Evolutionary conservation across 2,329 filamentous ascomycete species (phyloP).

Genomic region (Fusarium abutilonis): DNA sequence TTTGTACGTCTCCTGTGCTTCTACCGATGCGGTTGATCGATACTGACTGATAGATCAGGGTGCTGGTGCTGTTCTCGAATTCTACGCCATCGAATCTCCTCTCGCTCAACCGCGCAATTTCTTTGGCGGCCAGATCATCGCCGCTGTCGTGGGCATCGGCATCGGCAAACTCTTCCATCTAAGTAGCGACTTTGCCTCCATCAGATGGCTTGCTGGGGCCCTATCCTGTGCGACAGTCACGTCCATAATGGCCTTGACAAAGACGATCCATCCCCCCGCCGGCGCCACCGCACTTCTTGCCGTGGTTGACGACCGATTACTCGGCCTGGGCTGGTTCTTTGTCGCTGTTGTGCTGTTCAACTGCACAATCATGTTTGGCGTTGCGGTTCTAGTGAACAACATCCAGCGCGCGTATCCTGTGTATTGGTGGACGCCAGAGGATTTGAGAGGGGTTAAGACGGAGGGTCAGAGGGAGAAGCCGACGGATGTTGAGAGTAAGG

Average conservation of each 20-base stretch:
- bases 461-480: conserved; percentile 7
- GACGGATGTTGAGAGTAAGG: conserved; percentile 33
- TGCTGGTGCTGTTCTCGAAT: conserved; percentile 79
- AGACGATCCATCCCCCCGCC: conserved; percentile 77
- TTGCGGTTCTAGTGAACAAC: conserved; percentile 75
- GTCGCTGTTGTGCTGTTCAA: conserved; percentile 71
- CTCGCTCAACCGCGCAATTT: conserved; percentile 78
- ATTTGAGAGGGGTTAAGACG: conserved; percentile 28
- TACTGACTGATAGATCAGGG: conserved; percentile 58
- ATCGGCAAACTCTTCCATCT: conserved; percentile 73
- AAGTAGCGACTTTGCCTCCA: conserved; percentile 55
- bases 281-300: conserved; percentile 78
- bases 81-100: conserved; percentile 75
- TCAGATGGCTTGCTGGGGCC: conserved; percentile 72
- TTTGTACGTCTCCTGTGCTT: conserved; percentile 63
- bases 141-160: conserved; percentile 67
- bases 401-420: conserved; percentile 71
- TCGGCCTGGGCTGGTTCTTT: conserved; percentile 73
- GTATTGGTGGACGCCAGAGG: conserved; percentile 73
- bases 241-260: conserved; percentile 73
- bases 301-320: conserved; percentile 65
- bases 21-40: not conserved
- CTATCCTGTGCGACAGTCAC: conserved; percentile 72
- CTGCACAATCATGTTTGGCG: conserved; percentile 67
- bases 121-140: conserved; percentile 72